These are phyloP conservation scores for Populus alba DNA, from an alignment of 345 rosid species.

Conservation along the genomic window DNA sequence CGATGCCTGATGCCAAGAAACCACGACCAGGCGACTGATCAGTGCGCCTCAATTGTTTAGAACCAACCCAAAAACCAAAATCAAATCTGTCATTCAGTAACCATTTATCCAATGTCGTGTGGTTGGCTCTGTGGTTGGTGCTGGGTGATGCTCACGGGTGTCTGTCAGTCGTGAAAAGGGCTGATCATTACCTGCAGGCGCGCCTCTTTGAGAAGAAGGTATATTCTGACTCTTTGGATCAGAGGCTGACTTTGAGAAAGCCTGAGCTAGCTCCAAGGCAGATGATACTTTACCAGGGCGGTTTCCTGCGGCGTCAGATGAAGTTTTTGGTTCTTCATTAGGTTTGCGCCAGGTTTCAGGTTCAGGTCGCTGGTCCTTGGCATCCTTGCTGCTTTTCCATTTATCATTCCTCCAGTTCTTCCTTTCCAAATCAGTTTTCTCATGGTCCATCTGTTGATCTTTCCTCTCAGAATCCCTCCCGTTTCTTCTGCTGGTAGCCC, in stretches of 20 bases:
- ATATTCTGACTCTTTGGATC: constrained; percentile 7
- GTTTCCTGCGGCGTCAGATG: background rate
- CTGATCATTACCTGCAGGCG: constrained; percentile 9
- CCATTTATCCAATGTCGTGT: constrained; percentile 18
- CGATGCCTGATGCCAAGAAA: background rate
- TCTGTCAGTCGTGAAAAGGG: constrained; percentile 28
- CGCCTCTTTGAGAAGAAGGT: constrained; percentile 8
- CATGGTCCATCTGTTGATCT: constrained; percentile 6
- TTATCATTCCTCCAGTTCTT: constrained; percentile 19
- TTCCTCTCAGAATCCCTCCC: constrained; percentile 17
- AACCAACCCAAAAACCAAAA: background rate
- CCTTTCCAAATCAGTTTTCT: constrained; percentile 11
- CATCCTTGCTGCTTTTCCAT: constrained; percentile 13
- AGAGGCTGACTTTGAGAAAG: constrained; percentile 27
- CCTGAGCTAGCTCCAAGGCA: constrained; percentile 23
- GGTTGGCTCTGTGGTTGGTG: background rate
- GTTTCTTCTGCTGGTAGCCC: constrained; percentile 5
- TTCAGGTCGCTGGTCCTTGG: constrained; percentile 11
- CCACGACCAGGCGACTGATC: background rate
- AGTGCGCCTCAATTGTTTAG: background rate
- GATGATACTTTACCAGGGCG: constrained; percentile 24
- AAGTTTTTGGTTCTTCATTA: constrained; percentile 13
- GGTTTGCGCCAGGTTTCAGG: constrained; percentile 27
- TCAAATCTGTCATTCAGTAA: background rate
- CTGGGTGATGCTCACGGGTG: constrained; percentile 1